Evolutionary conservation across 169 alveolate species (phyloP).

Genomic region (Perkinsus marinus): DNA sequence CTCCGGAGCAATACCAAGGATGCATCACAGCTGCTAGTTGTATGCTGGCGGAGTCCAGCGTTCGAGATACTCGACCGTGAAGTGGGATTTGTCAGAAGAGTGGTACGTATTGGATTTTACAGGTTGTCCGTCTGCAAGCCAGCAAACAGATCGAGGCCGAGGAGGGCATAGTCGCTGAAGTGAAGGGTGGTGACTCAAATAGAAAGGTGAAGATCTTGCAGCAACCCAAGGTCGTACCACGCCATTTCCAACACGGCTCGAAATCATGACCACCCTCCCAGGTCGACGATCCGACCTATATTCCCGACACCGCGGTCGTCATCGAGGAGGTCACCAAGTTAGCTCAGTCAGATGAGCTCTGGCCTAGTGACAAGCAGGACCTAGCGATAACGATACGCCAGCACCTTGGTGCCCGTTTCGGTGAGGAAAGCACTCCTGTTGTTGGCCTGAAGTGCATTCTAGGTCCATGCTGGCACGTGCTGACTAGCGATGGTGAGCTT

Average conservation of each 20-base stretch:
- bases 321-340: neutral
- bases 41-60: neutral
- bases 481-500: neutral
- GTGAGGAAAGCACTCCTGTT: neutral
- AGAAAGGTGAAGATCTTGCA: neutral
- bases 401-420: neutral
- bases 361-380: neutral
- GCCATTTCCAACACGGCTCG: neutral
- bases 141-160: neutral
- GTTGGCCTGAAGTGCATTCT: neutral
- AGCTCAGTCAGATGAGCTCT: neutral
- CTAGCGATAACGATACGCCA: neutral
- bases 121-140: neutral
- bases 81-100: neutral
- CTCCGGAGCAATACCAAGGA: neutral
- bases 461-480: neutral
- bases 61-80: neutral
- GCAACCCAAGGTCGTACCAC: neutral
- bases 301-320: neutral
- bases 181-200: neutral
- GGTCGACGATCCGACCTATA: neutral
- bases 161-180: neutral
- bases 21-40: neutral
- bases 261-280: neutral
- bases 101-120: too few species aligned